Evolutionary conservation across 1,139 yeast species (phyloP).

Genomic region (Blastobotrys indianensis): DNA sequence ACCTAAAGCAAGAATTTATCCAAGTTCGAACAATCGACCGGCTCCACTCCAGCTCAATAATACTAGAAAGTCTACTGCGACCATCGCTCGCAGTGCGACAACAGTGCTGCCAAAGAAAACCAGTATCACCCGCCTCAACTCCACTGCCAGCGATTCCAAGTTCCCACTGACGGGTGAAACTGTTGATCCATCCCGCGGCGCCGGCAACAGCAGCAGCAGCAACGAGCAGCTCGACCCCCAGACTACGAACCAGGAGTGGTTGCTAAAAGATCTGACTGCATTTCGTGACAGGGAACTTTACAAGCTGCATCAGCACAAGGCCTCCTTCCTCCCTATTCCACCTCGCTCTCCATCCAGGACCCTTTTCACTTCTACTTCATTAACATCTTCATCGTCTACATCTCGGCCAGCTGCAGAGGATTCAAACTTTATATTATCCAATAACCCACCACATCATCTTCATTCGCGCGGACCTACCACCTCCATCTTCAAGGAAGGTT

Average conservation of each 20-base stretch:
- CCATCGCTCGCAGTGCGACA: no score
- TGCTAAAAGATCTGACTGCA: no score
- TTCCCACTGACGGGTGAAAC: no score
- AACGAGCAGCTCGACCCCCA: not conserved
- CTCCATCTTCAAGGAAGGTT: no score
- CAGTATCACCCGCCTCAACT: no score
- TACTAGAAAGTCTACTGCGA: not conserved
- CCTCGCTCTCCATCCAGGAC: constrained; percentile 14
- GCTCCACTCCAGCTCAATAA: constrained; percentile 6
- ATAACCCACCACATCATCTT: no score
- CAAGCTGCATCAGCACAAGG: constrained; percentile 8
- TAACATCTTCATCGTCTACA: constrained; percentile 3
- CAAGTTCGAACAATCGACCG: not conserved
- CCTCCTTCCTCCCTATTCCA: constrained; percentile 13
- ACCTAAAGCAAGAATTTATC: not conserved
- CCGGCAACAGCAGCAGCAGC: not conserved
- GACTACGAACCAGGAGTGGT: no score
- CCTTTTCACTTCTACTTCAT: not conserved
- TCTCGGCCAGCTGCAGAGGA: constrained; percentile 1
- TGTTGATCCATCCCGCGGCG: no score
- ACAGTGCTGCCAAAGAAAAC: no score
- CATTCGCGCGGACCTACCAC: no score
- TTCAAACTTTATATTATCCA: no score
- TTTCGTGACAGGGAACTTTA: not conserved
- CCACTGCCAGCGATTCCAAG: no score